Evolutionary conservation across 1,284 basidiomycete species (phyloP), one percentile per base, ranked within the genome.

Genomic region (Xerocomus amazonicus): DNA sequence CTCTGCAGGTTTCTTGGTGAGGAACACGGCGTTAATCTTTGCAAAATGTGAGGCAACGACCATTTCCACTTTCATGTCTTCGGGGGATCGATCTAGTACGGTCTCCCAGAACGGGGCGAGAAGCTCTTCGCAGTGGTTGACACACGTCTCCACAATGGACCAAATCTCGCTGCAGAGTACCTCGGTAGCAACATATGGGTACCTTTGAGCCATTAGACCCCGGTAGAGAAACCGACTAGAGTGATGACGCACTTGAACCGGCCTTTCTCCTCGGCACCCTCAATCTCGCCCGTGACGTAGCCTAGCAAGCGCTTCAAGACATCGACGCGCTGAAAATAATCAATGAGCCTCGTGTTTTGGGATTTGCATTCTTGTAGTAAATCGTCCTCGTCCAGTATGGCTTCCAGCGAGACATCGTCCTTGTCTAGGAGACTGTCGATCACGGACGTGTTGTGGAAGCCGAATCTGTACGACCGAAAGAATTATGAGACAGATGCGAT

Each of bases 131-230:
- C 79, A 75, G 61, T 90, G 77, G 58, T 79, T 80, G 61, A 97
- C 78, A 62, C 95, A 90, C 3, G 90, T 90, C 67, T 96, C 91
- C 43, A 93, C 85, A 59, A 99, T 90, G 17, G 88, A 90, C 87
- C 93, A 97, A 68, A 97, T 86, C 62, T 97, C 95, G 70, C 89
- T 90, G 69, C 93, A 95, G 32, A 99, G 79, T 28, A 99, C 93
- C 70, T 99, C 97, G 14, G 95, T 94, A 14, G 93, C 90, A 31
- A 97, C 83, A 63, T 92, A 92, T 0, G 96, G 94, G 68, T 95
- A 98, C 70, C 94, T 96, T 45, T 29, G 35, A 5, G 19, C n/a
- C 19, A 31, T 56, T 28, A 62, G 50, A 45, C 34, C 13, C 46
- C 34, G 32, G 34, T 3, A 29, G 27, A 26, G 29, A 23, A 23